Evolutionary conservation across 352 stramenopile genomes (phyloP).

Genomic region (Phytophthora meadii): DNA sequence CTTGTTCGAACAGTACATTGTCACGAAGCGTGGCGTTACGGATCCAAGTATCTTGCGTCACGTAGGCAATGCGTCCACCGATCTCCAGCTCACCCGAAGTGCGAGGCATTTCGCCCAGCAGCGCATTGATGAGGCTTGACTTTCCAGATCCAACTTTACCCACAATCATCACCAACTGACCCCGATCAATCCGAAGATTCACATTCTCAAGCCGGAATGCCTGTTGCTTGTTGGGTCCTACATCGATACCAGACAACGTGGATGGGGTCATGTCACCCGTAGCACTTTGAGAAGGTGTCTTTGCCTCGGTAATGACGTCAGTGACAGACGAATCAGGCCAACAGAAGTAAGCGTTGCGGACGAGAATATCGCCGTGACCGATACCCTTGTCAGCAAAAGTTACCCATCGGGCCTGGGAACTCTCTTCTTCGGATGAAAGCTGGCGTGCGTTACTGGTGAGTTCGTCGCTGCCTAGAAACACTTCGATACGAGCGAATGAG

Average conservation of each 20-base stretch:
- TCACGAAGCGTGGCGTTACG: slow-evolving; percentile 87
- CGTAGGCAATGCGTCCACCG: slow-evolving; percentile 66
- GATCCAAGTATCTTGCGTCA: slow-evolving; percentile 93
- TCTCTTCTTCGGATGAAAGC: not conserved
- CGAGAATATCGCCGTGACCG: not conserved
- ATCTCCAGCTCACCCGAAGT: slow-evolving; percentile 29
- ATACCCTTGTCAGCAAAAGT: not conserved
- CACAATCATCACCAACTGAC: slow-evolving; percentile 29
- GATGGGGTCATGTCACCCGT: not conserved
- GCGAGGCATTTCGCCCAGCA: slow-evolving; percentile 56
- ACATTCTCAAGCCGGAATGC: not conserved
- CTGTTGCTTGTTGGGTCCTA: not conserved
- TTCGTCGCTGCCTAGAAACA: not conserved
- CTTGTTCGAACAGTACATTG: slow-evolving; percentile 88
- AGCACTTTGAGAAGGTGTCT: slow-evolving; percentile 1
- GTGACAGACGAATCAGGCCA: not conserved
- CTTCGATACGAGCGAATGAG: not conserved
- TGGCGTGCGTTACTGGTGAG: not conserved
- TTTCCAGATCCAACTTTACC: slow-evolving; percentile 56
- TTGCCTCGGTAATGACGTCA: not conserved
- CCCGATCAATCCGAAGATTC: not conserved
- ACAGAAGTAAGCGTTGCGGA: slow-evolving; percentile 2
- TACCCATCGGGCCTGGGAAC: slow-evolving; percentile 22
- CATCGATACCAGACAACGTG: not conserved
- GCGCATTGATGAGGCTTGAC: slow-evolving; percentile 53